Conservation (phyloP, 2,329 filamentous ascomycete genomes). For the Teratosphaeria epicoccoides region DNA sequence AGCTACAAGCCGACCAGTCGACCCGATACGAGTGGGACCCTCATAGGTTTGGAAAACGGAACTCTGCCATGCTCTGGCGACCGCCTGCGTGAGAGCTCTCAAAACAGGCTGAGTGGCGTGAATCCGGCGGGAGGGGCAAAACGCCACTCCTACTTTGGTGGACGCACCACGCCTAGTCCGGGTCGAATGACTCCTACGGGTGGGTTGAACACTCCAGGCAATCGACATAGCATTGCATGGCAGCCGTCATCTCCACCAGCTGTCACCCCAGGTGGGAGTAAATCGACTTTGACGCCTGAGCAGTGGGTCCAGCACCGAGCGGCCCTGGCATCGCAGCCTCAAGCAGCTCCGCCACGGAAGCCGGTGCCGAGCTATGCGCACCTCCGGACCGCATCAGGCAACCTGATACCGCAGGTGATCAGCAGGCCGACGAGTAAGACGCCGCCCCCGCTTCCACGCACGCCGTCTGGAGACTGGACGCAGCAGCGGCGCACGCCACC, state of each 20-base stretch:
- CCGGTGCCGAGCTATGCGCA: slow-evolving; percentile 20
- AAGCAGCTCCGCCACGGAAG: slow-evolving; percentile 33
- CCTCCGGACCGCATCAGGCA: slow-evolving; percentile 15
- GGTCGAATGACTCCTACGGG: slow-evolving; percentile 12
- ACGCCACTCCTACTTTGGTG: slow-evolving; percentile 26
- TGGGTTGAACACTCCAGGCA: slow-evolving; percentile 33
- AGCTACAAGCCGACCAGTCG: slow-evolving; percentile 50
- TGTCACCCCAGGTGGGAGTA: slow-evolving; percentile 37
- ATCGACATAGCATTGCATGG: slow-evolving; percentile 63
- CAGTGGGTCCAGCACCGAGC: slow-evolving; percentile 75
- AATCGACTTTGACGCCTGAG: slow-evolving; percentile 58
- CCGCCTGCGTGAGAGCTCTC: slow-evolving; percentile 15
- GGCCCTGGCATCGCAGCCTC: slow-evolving; percentile 41
- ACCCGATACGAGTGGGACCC: slow-evolving; percentile 45
- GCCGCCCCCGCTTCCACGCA: slow-evolving; percentile 34
- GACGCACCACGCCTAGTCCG: slow-evolving; percentile 13
- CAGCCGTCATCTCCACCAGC: slow-evolving; percentile 54
- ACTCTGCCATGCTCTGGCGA: slow-evolving; percentile 19
- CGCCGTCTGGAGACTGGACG: slow-evolving; percentile 36
- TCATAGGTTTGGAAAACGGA: slow-evolving; percentile 25
- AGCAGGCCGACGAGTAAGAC: slow-evolving; percentile 21
- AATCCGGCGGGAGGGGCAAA: slow-evolving; percentile 17
- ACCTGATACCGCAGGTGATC: slow-evolving; percentile 13
- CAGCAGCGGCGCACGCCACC: slow-evolving; percentile 19
- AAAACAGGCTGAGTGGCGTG: slow-evolving; percentile 1